Evolutionary conservation across 495 filamentous ascomycete genomes (phyloP).

Genomic region (Podospora anserina): DNA sequence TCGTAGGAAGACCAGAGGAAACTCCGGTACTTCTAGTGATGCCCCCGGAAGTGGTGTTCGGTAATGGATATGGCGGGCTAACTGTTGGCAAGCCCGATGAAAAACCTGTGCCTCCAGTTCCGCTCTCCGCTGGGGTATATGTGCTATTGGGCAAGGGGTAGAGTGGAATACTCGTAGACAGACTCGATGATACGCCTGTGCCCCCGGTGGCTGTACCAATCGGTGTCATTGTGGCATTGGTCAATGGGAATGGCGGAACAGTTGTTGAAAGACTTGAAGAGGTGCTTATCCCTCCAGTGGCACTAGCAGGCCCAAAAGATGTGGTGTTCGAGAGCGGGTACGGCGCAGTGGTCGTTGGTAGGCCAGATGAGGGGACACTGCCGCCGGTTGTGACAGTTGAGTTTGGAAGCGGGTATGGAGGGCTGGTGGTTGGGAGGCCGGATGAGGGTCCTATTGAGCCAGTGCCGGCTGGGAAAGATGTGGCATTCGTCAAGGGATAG

Average conservation of each 20-base stretch:
- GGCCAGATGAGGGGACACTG: neutral
- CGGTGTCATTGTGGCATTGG: constrained; percentile 10
- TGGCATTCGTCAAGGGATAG: neutral
- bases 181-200: neutral
- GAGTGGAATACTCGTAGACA: neutral
- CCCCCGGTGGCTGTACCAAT: constrained; percentile 12
- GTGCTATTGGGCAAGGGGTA: neutral
- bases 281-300: constrained; percentile 7
- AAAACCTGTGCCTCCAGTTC: neutral
- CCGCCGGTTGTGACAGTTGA: neutral
- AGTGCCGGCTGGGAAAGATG: neutral
- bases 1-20: neutral
- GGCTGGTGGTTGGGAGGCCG: neutral
- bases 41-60: neutral
- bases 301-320: neutral
- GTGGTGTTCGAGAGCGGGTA: constrained; percentile 18
- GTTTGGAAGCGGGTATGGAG: neutral
- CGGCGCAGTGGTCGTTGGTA: neutral
- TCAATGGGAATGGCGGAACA: constrained; percentile 16
- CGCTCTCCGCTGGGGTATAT: neutral
- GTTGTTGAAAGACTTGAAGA: neutral
- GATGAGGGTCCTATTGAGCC: neutral
- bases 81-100: neutral
- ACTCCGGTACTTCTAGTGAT: neutral
- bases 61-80: neutral